Evolutionary conservation across 257 asterid species (phyloP).

Genomic region (Eucommia ulmoides): DNA sequence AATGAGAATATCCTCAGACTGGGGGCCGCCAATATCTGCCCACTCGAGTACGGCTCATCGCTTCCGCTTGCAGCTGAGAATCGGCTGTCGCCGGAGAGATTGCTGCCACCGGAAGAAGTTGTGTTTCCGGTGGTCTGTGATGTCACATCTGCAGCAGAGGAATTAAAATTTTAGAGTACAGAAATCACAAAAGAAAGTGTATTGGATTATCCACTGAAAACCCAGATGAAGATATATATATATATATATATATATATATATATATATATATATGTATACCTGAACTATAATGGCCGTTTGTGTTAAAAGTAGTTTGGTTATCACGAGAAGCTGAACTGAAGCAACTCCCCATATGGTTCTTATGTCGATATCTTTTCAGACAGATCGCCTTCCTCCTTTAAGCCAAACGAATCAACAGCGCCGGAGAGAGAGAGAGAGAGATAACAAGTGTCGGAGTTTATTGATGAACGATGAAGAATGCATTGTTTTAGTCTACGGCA

Average conservation of each 20-base stretch:
- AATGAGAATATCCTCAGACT: background rate
- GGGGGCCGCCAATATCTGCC: background rate
- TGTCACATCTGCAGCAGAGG: background rate
- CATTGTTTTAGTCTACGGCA: too few relatives aligned
- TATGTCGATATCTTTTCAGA: too few relatives aligned
- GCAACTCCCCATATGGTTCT: background rate
- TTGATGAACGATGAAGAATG: too few relatives aligned
- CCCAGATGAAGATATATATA: background rate
- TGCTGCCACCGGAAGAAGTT: background rate
- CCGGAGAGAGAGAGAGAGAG: too few relatives aligned
- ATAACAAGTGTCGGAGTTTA: too few relatives aligned
- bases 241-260: background rate
- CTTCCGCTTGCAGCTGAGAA: slow-evolving; percentile 1
- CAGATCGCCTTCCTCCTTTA: too few relatives aligned
- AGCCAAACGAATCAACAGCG: too few relatives aligned
- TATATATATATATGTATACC: background rate
- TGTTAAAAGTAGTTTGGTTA: background rate
- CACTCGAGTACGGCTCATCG: background rate
- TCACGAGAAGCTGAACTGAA: background rate
- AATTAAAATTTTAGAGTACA: background rate
- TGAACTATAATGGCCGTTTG: background rate
- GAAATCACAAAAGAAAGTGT: background rate
- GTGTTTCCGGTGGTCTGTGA: slow-evolving; percentile 1
- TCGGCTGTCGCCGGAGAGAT: background rate
- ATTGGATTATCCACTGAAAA: background rate